phyloP scores from a whole-genome alignment of 2,329 filamentous ascomycete genomes.

The Trichophyton mentagrophytes region DNA sequence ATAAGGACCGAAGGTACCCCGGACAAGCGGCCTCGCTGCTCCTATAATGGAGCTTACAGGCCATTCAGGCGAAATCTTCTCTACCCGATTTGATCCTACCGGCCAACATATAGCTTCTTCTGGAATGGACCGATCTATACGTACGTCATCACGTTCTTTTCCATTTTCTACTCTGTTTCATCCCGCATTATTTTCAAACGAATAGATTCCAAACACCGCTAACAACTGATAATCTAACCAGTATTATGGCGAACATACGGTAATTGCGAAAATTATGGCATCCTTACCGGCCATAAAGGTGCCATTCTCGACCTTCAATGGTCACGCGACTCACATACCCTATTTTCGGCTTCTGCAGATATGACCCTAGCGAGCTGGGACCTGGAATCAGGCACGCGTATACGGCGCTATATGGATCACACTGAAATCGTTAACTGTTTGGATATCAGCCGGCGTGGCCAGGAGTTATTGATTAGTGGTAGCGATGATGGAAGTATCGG shows the following conservation, averaged over 20 bases:
- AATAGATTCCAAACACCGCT: background rate
- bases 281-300: constrained; percentile 77
- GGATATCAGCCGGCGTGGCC: constrained; percentile 76
- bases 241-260: constrained; percentile 91
- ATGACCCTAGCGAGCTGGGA: constrained; percentile 93
- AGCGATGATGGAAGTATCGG: constrained; percentile 90
- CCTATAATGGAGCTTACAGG: constrained; percentile 80
- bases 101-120: constrained; percentile 85
- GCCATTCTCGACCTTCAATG: constrained; percentile 88
- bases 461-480: constrained; percentile 79
- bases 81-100: constrained; percentile 76
- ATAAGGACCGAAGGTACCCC: constrained; percentile 45
- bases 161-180: background rate
- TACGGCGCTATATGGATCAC: constrained; percentile 83
- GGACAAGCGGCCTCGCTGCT: constrained; percentile 72
- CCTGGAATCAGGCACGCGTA: constrained; percentile 76
- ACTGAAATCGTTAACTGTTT: constrained; percentile 91
- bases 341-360: constrained; percentile 90
- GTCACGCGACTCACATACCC: constrained; percentile 82
- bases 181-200: background rate
- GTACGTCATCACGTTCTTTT: constrained; percentile 39
- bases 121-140: constrained; percentile 84
- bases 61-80: constrained; percentile 72
- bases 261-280: constrained; percentile 86
- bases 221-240: constrained; percentile 24